Percentiles rank a stretch among this genome's conserved stretches.
Evolutionary conservation across 345 rosid genomes (phyloP).

Genomic region (Heritiera fomes): DNA sequence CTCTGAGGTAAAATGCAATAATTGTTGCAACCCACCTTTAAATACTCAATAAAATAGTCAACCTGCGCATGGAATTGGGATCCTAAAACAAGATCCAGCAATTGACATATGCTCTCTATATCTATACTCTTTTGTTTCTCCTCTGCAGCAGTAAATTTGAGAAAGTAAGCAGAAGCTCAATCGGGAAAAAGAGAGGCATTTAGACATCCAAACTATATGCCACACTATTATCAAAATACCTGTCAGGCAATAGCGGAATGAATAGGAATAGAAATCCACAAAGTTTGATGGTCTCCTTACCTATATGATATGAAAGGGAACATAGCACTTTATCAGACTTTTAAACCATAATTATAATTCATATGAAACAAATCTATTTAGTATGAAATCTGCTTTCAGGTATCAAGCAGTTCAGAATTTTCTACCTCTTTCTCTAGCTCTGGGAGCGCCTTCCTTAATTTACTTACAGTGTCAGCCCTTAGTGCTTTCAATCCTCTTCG

Average conservation of each 20-base stretch:
- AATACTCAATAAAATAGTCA: slow-evolving; percentile 68
- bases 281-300: slow-evolving; percentile 71
- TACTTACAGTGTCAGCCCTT: slow-evolving; percentile 62
- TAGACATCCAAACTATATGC: slow-evolving; percentile 11
- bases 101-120: slow-evolving; percentile 83
- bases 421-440: slow-evolving; percentile 86
- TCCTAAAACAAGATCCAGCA: slow-evolving; percentile 79
- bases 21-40: slow-evolving; percentile 50
- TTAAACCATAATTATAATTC: slow-evolving; percentile 11
- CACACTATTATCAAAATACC: slow-evolving; percentile 41
- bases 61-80: slow-evolving; percentile 70
- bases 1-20: neutral
- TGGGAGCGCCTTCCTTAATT: slow-evolving; percentile 74
- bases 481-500: slow-evolving; percentile 72
- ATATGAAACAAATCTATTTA: neutral
- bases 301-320: slow-evolving; percentile 43
- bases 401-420: slow-evolving; percentile 1
- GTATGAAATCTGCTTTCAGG: neutral
- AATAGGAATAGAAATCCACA: slow-evolving; percentile 75
- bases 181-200: neutral
- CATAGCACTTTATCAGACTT: slow-evolving; percentile 17
- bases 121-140: slow-evolving; percentile 90
- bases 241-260: slow-evolving; percentile 89
- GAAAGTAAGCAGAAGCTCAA: neutral
- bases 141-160: slow-evolving; percentile 48